Evolutionary conservation across 2,329 filamentous ascomycete genomes (phyloP).

Genomic region (Neonectria coccinea): DNA sequence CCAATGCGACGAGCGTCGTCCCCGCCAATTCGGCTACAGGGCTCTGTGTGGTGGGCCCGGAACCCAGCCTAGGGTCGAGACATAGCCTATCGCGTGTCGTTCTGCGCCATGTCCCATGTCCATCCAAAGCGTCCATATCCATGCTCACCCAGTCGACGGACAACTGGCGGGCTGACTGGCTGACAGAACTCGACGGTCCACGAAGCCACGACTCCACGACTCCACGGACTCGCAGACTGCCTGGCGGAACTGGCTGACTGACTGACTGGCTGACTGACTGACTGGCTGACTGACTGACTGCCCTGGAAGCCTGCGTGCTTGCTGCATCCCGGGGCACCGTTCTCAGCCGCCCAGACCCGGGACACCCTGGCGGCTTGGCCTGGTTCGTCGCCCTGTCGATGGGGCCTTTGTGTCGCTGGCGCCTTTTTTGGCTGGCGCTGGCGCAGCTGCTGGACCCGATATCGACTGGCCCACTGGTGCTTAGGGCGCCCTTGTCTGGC

Average conservation of each 20-base stretch:
- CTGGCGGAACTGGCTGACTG: neutral
- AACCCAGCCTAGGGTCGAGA: neutral
- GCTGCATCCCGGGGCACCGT: slow-evolving; percentile 13
- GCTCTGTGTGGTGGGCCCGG: slow-evolving; percentile 5
- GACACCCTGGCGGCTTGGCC: slow-evolving; percentile 28
- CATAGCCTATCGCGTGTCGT: neutral
- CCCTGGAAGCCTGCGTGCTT: slow-evolving; percentile 1
- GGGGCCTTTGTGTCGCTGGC: slow-evolving; percentile 38
- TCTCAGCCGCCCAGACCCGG: slow-evolving; percentile 40
- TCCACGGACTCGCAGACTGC: neutral
- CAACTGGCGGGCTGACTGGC: slow-evolving; percentile 6
- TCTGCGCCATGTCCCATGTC: slow-evolving; percentile 11
- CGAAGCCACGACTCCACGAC: neutral
- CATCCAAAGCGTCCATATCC: slow-evolving; percentile 19
- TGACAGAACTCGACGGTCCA: slow-evolving; percentile 4
- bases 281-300: slow-evolving; percentile 5
- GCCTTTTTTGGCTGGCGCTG: slow-evolving; percentile 41
- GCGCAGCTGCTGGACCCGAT: slow-evolving; percentile 34
- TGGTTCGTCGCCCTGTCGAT: slow-evolving; percentile 40
- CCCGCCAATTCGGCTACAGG: slow-evolving; percentile 26
- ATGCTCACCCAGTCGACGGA: slow-evolving; percentile 2
- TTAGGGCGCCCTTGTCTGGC: slow-evolving; percentile 16
- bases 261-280: slow-evolving; percentile 11
- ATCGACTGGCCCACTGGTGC: slow-evolving; percentile 32
- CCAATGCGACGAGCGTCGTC: slow-evolving; percentile 23